These are phyloP conservation scores for sweet orange (Citrus sinensis) DNA, from an alignment of 345 rosid species.

Conservation along the genomic window DVS_A1.0 CM039168.1:7327501-7328000, in stretches of 20 bases:
- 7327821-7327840: no score
- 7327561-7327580: no score
- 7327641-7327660: no score
- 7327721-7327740: neutral
- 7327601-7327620: no score
- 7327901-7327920: neutral
- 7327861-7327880: constrained; percentile 17
- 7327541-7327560: no score
- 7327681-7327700: no score
- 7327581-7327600: no score
- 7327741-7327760: neutral
- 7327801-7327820: neutral
- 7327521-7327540: no score
- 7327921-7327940: neutral
- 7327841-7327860: neutral
- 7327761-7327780: neutral
- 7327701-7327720: neutral
- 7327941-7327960: neutral
- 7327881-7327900: neutral
- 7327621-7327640: no score
- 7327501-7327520: no score
- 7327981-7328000: neutral
- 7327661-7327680: no score
- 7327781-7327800: neutral
- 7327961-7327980: neutral